phyloP scores from a whole-genome alignment of 768 basidiomycete species.

The Crepidotus variabilis region DNA sequence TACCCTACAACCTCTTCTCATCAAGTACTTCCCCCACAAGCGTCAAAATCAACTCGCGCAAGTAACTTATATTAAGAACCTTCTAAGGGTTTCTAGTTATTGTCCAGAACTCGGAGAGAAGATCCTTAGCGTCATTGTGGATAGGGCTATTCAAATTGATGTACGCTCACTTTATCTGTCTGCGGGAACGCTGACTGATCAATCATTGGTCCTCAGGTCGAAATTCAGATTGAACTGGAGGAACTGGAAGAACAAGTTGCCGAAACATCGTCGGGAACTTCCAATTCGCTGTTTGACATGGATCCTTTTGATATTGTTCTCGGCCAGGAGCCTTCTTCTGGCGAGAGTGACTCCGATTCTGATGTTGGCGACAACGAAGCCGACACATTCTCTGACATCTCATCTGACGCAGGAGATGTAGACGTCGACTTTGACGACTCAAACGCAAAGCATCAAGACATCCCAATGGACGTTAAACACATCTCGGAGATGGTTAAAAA shows the following conservation, averaged over 20 bases:
- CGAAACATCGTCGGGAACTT: slow-evolving; percentile 49
- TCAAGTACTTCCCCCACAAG: slow-evolving; percentile 90
- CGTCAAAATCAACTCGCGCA: slow-evolving; percentile 78
- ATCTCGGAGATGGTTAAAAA: slow-evolving; percentile 89
- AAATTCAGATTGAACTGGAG: slow-evolving; percentile 94
- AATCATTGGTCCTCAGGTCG: slow-evolving; percentile 52
- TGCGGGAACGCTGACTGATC: background rate
- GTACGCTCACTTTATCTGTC: slow-evolving; percentile 43
- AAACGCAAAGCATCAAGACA: slow-evolving; percentile 25
- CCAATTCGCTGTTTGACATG: slow-evolving; percentile 68
- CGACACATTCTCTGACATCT: slow-evolving; percentile 67
- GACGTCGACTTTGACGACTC: slow-evolving; percentile 28
- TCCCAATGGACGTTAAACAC: slow-evolving; percentile 58
- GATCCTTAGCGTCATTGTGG: slow-evolving; percentile 82
- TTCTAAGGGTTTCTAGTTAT: slow-evolving; percentile 78
- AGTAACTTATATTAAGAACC: slow-evolving; percentile 87
- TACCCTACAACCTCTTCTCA: slow-evolving; percentile 80
- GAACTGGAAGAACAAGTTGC: slow-evolving; percentile 68
- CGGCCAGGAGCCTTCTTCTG: slow-evolving; percentile 57
- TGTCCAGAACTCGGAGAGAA: slow-evolving; percentile 85
- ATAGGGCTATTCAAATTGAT: slow-evolving; percentile 95
- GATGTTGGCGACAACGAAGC: slow-evolving; percentile 47
- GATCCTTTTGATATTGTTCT: slow-evolving; percentile 75
- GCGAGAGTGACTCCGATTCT: slow-evolving; percentile 27
- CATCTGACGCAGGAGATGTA: slow-evolving; percentile 60